Evolutionary conservation across 2,329 filamentous ascomycete species (phyloP).

Genomic region (Bipolaris zeicola): DNA sequence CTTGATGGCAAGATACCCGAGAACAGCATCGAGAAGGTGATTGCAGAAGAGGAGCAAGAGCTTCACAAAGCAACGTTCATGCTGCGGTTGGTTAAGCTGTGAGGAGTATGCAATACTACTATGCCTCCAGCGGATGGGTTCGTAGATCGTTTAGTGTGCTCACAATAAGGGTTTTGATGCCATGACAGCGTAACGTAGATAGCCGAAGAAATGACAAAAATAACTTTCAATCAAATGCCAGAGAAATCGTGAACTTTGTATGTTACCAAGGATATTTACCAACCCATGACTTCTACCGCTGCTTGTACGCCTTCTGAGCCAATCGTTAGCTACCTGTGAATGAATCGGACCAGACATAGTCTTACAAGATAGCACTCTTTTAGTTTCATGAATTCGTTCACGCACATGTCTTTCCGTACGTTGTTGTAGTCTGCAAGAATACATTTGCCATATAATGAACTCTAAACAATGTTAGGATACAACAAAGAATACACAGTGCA

Average conservation of each 20-base stretch:
- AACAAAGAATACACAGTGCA: not conserved
- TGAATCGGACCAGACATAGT: not conserved
- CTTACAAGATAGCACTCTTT: conserved; percentile 88
- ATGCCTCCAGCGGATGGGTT: not conserved
- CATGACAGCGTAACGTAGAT: conserved; percentile 8
- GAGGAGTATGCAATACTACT: not conserved
- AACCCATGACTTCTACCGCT: conserved; percentile 23
- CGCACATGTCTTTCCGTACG: conserved; percentile 88
- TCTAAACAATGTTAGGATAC: conserved; percentile 57
- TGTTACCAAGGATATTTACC: not conserved
- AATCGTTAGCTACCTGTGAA: not conserved
- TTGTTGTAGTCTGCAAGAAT: conserved; percentile 88
- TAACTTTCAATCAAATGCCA: not conserved
- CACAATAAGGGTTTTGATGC: not conserved
- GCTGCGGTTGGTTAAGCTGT: conserved; percentile 76
- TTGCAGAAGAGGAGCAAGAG: conserved; percentile 83
- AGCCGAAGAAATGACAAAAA: conserved; percentile 22
- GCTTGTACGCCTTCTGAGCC: conserved; percentile 38
- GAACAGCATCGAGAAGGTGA: conserved; percentile 61
- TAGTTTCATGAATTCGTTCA: conserved; percentile 79
- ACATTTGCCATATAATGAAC: conserved; percentile 86
- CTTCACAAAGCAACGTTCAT: conserved; percentile 82
- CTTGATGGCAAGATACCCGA: conserved; percentile 63
- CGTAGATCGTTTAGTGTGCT: not conserved
- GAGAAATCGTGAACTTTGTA: not conserved